phyloP scores from a whole-genome alignment of 768 basidiomycete genomes.

The Pulveroboletus ravenelii region DNA sequence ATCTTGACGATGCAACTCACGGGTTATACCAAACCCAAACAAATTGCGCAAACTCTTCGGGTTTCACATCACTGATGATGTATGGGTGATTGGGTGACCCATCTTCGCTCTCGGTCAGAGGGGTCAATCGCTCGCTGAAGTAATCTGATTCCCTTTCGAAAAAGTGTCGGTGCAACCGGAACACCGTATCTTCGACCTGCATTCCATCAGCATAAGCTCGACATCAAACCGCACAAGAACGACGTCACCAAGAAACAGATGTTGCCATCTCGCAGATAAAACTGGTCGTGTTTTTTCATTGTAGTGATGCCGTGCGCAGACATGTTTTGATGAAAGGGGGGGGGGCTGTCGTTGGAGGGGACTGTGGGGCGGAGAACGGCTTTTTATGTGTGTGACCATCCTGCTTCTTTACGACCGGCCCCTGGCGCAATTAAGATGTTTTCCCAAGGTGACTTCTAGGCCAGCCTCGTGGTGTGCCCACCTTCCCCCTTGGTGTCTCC shows the following conservation, averaged over 20 bases:
- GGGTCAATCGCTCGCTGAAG: slow-evolving; percentile 26
- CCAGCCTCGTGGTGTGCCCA: slow-evolving; percentile 6
- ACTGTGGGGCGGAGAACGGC: background rate
- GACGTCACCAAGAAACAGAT: slow-evolving; percentile 46
- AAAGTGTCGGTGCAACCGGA: slow-evolving; percentile 34
- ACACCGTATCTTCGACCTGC: slow-evolving; percentile 33
- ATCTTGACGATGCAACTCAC: slow-evolving; percentile 5
- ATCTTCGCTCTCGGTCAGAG: background rate
- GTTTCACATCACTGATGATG: slow-evolving; percentile 24
- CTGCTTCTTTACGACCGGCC: slow-evolving; percentile 3
- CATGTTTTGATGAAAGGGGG: background rate
- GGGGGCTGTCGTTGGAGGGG: background rate
- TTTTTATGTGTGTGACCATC: slow-evolving; percentile 13
- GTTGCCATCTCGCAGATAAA: slow-evolving; percentile 53
- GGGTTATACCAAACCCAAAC: slow-evolving; percentile 54
- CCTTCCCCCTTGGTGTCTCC: slow-evolving; percentile 1
- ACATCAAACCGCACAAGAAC: background rate
- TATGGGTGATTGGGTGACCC: slow-evolving; percentile 3
- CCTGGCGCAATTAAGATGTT: background rate
- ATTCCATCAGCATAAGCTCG: background rate
- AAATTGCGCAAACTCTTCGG: slow-evolving; percentile 41
- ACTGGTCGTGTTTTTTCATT: slow-evolving; percentile 31
- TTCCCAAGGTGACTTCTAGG: slow-evolving; percentile 14
- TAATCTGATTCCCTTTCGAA: slow-evolving; percentile 34
- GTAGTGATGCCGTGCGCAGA: slow-evolving; percentile 11